Evolutionary conservation across 148 eudicot species (phyloP).

Genomic region (Chenopodium formosanum): DNA sequence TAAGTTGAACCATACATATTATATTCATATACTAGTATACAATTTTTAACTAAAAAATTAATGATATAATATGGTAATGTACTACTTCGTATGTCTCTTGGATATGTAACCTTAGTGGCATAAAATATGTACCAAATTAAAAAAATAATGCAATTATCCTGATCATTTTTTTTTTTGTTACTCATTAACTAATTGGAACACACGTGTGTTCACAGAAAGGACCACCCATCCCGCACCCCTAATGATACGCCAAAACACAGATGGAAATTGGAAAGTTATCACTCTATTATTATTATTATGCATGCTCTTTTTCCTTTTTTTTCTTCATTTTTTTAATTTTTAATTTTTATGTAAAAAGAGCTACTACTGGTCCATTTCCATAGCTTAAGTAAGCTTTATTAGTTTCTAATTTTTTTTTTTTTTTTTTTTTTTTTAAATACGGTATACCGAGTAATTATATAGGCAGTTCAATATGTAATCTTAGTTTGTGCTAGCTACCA

Average conservation of each 20-base stretch:
- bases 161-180: not conserved
- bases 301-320: not conserved
- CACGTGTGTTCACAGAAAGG: constrained; percentile 27
- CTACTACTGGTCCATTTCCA: too few relatives aligned
- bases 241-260: not conserved
- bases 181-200: constrained; percentile 12
- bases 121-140: not conserved
- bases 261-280: not conserved
- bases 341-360: too few relatives aligned
- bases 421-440: too few relatives aligned
- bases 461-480: too few relatives aligned
- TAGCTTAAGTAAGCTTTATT: too few relatives aligned
- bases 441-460: too few relatives aligned
- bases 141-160: not conserved
- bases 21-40: not conserved
- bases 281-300: not conserved
- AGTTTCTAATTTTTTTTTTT: too few relatives aligned
- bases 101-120: constrained; percentile 13
- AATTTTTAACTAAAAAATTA: too few relatives aligned
- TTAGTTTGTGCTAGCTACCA: too few relatives aligned
- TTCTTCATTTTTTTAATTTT: too few relatives aligned
- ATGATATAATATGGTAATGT: too few relatives aligned
- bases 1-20: not conserved
- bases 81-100: not conserved
- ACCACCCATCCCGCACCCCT: not conserved